Conservation (phyloP, 257 asterid species). For the Solanum pimpinellifolium region DNA sequence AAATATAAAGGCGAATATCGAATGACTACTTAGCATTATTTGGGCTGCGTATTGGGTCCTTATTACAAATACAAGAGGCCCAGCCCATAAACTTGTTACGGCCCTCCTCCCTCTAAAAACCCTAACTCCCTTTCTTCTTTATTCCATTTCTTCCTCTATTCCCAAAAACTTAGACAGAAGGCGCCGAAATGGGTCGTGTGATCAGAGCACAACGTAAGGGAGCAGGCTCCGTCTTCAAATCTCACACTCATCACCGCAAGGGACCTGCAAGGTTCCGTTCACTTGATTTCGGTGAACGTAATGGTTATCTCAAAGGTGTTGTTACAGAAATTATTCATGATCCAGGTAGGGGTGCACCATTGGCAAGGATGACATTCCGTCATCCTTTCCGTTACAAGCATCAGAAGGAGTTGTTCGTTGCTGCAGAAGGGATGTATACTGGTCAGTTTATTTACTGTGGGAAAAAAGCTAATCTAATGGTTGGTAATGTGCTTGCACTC, state of each 20-base stretch:
- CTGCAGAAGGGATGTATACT: constrained; percentile 51
- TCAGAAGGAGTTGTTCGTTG: constrained; percentile 53
- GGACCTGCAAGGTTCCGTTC: constrained; percentile 51
- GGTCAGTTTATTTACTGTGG: constrained; percentile 47
- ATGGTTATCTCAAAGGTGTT: constrained; percentile 47
- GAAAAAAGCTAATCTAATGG: constrained; percentile 41
- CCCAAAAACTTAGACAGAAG: not conserved
- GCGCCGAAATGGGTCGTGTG: constrained; percentile 36
- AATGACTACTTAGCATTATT: not conserved
- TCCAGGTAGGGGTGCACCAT: constrained; percentile 50
- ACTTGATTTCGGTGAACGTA: constrained; percentile 51
- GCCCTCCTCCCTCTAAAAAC: not conserved
- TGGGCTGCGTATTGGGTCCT: not conserved
- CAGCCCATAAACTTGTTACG: not conserved
- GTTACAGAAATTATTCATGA: constrained; percentile 48
- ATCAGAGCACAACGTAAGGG: constrained; percentile 55
- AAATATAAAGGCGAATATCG: not conserved
- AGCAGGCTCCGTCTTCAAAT: constrained; percentile 45
- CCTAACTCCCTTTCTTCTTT: constrained; percentile 3
- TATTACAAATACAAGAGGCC: not conserved
- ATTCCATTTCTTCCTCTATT: not conserved
- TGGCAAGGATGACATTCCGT: constrained; percentile 48
- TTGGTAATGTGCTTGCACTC: constrained; percentile 37
- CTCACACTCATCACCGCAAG: constrained; percentile 55
- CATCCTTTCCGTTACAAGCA: constrained; percentile 53